Percentiles rank a stretch among this genome's conserved stretches.
These are phyloP conservation scores for Colletotrichum godetiae DNA, from an alignment of 2,329 filamentous ascomycete species.

Conservation along the genomic window DNA sequence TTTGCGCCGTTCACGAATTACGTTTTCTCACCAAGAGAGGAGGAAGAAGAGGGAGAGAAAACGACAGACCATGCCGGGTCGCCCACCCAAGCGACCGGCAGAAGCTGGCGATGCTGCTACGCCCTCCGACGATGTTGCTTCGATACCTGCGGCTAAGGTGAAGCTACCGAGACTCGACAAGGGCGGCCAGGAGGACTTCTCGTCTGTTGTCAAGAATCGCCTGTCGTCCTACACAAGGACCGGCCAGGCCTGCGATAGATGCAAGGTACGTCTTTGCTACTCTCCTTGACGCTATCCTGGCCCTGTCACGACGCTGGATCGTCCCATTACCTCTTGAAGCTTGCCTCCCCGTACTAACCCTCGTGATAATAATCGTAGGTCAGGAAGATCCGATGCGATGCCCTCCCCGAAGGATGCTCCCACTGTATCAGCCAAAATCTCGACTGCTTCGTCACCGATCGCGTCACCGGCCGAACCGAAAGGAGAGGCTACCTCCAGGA, in stretches of 20 bases:
- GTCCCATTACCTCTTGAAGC: neutral
- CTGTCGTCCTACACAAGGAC: slow-evolving; percentile 71
- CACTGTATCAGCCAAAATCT: slow-evolving; percentile 82
- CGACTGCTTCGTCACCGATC: slow-evolving; percentile 86
- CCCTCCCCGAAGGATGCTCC: slow-evolving; percentile 82
- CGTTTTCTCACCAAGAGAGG: neutral
- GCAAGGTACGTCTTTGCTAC: slow-evolving; percentile 72
- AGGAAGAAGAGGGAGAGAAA: neutral
- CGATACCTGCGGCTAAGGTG: slow-evolving; percentile 48
- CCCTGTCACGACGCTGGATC: too few relatives aligned
- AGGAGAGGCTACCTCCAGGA: slow-evolving; percentile 82
- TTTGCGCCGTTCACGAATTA: neutral
- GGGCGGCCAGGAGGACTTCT: slow-evolving; percentile 60
- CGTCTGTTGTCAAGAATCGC: slow-evolving; percentile 65
- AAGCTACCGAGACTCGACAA: slow-evolving; percentile 63
- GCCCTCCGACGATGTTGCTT: slow-evolving; percentile 45
- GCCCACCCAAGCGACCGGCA: slow-evolving; percentile 56
- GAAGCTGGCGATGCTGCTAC: slow-evolving; percentile 48
- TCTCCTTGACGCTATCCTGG: neutral
- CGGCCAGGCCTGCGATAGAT: slow-evolving; percentile 88
- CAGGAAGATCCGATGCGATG: slow-evolving; percentile 90
- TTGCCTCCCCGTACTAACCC: neutral
- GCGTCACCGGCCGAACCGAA: slow-evolving; percentile 84
- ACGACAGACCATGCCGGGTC: slow-evolving; percentile 44
- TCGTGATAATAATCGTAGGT: slow-evolving; percentile 59